phyloP scores from a whole-genome alignment of 2,329 filamentous ascomycete genomes.

The Phyllosticta paracitricarpa region DNA sequence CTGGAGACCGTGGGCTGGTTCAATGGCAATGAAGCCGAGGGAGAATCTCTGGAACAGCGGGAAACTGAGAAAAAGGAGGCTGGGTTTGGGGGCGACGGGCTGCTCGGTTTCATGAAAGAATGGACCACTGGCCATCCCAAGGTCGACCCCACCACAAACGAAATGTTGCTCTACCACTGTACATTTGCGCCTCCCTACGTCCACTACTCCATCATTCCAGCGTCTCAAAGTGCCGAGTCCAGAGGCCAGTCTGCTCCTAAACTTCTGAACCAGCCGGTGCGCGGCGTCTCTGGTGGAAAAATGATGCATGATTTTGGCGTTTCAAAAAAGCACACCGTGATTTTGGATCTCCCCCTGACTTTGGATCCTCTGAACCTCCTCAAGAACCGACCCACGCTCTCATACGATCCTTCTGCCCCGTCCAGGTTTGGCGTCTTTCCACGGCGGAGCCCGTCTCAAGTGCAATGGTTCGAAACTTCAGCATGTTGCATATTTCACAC shows the following conservation, averaged over 20 bases:
- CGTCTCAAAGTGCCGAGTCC: neutral
- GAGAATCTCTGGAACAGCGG: constrained; percentile 30
- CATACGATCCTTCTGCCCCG: constrained; percentile 47
- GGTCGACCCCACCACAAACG: constrained; percentile 53
- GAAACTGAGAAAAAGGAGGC: constrained; percentile 13
- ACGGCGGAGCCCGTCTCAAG: constrained; percentile 44
- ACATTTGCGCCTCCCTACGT: constrained; percentile 57
- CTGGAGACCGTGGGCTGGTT: constrained; percentile 64
- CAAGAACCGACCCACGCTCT: constrained; percentile 46
- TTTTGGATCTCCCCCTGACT: constrained; percentile 59
- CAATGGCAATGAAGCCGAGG: constrained; percentile 48
- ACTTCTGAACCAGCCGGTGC: constrained; percentile 46
- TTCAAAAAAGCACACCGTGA: constrained; percentile 51
- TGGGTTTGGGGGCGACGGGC: constrained; percentile 45
- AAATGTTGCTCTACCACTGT: constrained; percentile 58
- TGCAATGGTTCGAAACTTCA: constrained; percentile 59
- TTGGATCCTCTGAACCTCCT: constrained; percentile 53
- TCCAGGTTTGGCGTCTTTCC: constrained; percentile 62
- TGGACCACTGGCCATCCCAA: constrained; percentile 63
- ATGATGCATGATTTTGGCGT: constrained; percentile 74
- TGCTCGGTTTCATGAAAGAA: constrained; percentile 54
- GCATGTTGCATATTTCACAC: constrained; percentile 64
- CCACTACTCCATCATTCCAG: constrained; percentile 52
- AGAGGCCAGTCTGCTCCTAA: constrained; percentile 9
- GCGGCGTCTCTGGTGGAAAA: constrained; percentile 53